These are phyloP conservation scores for Calophaca sinica DNA, from an alignment of 306 rosid species.

Conservation along the genomic window DNA sequence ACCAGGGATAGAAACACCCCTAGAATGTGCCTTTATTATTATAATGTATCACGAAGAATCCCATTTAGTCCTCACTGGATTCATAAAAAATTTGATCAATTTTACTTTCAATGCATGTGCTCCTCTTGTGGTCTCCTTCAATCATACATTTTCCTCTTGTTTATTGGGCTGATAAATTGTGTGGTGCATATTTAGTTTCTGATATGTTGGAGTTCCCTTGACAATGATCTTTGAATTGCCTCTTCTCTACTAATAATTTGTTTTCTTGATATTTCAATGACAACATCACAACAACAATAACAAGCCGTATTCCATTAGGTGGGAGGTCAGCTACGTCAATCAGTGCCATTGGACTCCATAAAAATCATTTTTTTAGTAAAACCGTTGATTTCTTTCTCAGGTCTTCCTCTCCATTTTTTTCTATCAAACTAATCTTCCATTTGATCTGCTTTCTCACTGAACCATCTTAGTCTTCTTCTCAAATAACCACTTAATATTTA, in stretches of 20 bases:
- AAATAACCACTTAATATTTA: background rate
- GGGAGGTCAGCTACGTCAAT: constrained; percentile 15
- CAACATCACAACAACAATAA: background rate
- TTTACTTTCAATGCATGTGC: constrained; percentile 11
- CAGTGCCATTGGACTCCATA: background rate
- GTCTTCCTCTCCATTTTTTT: background rate
- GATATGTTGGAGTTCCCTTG: background rate
- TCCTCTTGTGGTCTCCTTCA: constrained; percentile 12
- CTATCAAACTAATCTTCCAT: too few species aligned
- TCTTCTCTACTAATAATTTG: constrained; percentile 16
- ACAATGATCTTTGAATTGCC: constrained; percentile 8
- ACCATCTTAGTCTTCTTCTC: background rate
- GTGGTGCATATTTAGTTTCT: constrained; percentile 16
- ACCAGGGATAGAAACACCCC: constrained; percentile 7
- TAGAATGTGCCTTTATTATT: constrained; percentile 3
- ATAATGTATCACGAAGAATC: background rate
- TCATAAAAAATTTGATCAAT: constrained; percentile 5
- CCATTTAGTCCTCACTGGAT: constrained; percentile 1
- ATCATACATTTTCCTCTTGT: too few species aligned
- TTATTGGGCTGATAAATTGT: too few species aligned
- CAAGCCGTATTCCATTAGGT: constrained; percentile 5
- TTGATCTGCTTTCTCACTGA: background rate
- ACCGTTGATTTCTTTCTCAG: constrained; percentile 9
- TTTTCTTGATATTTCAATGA: background rate
- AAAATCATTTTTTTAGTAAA: background rate